These are phyloP conservation scores for Beauveria sp. DNA, from an alignment of 2,329 filamentous ascomycete genomes.

Conservation along the genomic window DNA sequence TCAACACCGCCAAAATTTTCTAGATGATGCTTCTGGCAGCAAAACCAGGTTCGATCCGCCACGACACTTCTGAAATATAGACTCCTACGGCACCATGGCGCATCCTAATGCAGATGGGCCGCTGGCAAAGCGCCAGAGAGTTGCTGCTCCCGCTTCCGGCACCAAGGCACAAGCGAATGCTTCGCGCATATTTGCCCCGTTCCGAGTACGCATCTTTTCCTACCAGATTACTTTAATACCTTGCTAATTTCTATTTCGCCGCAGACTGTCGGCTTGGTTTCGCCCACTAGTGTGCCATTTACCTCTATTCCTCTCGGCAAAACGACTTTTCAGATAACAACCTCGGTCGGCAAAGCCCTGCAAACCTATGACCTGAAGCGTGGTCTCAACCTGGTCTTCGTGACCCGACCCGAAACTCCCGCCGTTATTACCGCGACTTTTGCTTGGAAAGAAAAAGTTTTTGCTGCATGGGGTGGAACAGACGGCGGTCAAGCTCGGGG, in stretches of 20 bases:
- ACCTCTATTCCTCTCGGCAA: constrained; percentile 83
- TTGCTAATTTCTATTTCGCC: constrained; percentile 1
- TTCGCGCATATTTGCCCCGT: constrained; percentile 87
- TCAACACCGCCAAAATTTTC: constrained; percentile 26
- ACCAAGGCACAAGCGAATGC: constrained; percentile 36
- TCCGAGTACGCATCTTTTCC: constrained; percentile 56
- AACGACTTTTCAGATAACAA: constrained; percentile 95
- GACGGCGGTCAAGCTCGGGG: constrained; percentile 50
- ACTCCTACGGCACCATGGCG: constrained; percentile 37
- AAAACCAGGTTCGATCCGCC: constrained; percentile 15
- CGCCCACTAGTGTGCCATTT: constrained; percentile 83
- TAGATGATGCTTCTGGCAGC: constrained; percentile 16
- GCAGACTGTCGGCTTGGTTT: constrained; percentile 87
- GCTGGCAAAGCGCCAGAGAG: constrained; percentile 70
- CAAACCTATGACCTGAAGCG: constrained; percentile 93
- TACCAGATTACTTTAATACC: not conserved
- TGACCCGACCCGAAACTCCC: constrained; percentile 85
- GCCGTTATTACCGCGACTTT: constrained; percentile 76
- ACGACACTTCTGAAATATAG: constrained; percentile 8
- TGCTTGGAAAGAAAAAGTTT: constrained; percentile 79
- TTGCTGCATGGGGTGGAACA: constrained; percentile 79
- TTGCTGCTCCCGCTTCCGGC: constrained; percentile 33
- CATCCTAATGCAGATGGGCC: constrained; percentile 53
- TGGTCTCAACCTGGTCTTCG: constrained; percentile 86
- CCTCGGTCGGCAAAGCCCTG: constrained; percentile 79